These are phyloP conservation scores for Canariomyces notabilis DNA, from an alignment of 2,329 filamentous ascomycete species.

Conservation along the genomic window DNA sequence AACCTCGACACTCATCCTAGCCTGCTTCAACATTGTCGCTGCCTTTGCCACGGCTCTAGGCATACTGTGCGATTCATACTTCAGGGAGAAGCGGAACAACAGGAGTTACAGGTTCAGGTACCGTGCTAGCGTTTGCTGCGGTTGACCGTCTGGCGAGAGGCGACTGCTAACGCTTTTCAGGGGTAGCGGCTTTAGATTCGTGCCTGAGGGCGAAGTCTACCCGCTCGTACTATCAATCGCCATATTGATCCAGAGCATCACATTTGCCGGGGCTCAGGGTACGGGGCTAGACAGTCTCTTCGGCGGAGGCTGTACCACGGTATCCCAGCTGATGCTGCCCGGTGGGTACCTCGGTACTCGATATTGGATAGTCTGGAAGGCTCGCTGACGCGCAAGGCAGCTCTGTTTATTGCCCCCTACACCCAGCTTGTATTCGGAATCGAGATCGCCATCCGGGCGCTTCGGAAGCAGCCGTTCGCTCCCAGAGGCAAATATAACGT, in stretches of 20 bases:
- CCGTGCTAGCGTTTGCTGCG: not conserved
- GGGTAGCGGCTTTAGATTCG: slow-evolving; percentile 37
- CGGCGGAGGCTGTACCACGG: slow-evolving; percentile 46
- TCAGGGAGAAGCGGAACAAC: slow-evolving; percentile 38
- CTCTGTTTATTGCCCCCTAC: slow-evolving; percentile 61
- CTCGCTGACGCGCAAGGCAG: slow-evolving; percentile 33
- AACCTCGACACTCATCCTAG: slow-evolving; percentile 57
- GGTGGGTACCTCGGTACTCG: slow-evolving; percentile 35
- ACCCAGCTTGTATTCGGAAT: slow-evolving; percentile 61
- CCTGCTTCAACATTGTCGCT: slow-evolving; percentile 55
- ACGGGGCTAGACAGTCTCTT: slow-evolving; percentile 49
- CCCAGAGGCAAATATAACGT: slow-evolving; percentile 56
- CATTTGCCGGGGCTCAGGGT: slow-evolving; percentile 53
- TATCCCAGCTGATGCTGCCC: slow-evolving; percentile 56
- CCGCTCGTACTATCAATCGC: slow-evolving; percentile 54
- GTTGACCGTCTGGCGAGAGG: not conserved
- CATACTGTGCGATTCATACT: slow-evolving; percentile 54
- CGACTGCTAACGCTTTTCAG: slow-evolving; percentile 24
- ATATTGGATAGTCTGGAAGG: not conserved
- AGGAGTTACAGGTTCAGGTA: slow-evolving; percentile 40
- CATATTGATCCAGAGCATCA: slow-evolving; percentile 53
- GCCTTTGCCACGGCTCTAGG: slow-evolving; percentile 52
- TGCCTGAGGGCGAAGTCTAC: slow-evolving; percentile 45
- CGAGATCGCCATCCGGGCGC: slow-evolving; percentile 54
- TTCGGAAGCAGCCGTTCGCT: slow-evolving; percentile 52